Evolutionary conservation across 495 filamentous ascomycete genomes (phyloP), one percentile per base, ranked within the genome.

Genomic region (Durotheca rogersii): DNA sequence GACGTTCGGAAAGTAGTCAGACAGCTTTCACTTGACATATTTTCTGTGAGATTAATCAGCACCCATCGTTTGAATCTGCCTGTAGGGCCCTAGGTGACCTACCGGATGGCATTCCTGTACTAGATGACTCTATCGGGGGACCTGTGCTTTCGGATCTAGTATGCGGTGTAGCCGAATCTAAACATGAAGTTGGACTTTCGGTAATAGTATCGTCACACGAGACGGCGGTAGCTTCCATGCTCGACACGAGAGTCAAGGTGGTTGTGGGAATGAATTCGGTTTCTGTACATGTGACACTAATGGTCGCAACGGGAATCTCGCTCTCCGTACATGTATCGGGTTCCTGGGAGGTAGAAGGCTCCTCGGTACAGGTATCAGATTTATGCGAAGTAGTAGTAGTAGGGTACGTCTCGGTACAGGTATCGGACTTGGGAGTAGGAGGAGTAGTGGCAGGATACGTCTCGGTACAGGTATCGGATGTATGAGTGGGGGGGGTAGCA

Each of bases 391-490:
- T n/a, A n/a, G n/a, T n/a, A n/a, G n/a, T n/a, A n/a, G n/a, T n/a
- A n/a, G n/a, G n/a, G n/a, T n/a, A n/a, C n/a, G n/a, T 66, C 40
- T 66, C 62, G 7, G 52, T 58, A 34, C 62, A 66, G 19, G 62
- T 53, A n/a, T 63, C 60, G 27, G 49, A 52, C 42, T 11, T 50
- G 52, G 9, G 53, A 44, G 3, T 50, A 46, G 16, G 45, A 40
- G 42, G 21, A 12, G 46, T 47, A 50, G 12, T 52, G 53, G 4
- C 46, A 52, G 14, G 52, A 59, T 5, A 50, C 54, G 43, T 66
- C 40, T 66, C 62, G 7, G 52, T 58, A 34, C 62, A 66, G 19
- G 62, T 53, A n/a, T 63, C 60, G 27, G 49, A 52, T 29, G 46
- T 40, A 11, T 50, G 52, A 7, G 53, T 47, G 3, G 53, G n/a